A percentile compares a stretch with the other conserved stretches of the same genome.
Conservation (phyloP, 1,284 basidiomycete genomes). For the Limonomyces culmigenus region DNA sequence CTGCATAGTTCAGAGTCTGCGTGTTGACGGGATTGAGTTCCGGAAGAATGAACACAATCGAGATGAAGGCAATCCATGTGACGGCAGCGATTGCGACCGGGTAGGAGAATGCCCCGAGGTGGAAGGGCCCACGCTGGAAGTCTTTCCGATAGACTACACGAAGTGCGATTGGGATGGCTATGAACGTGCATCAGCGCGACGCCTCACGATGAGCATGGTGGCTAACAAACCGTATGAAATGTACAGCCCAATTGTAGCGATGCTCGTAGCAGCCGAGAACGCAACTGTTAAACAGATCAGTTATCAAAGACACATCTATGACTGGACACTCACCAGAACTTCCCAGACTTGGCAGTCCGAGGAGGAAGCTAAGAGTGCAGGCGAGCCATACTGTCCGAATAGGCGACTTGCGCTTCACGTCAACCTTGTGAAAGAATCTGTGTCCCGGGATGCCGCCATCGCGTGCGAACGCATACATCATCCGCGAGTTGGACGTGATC, state of each 20-base stretch:
- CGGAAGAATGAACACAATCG: constrained; percentile 51
- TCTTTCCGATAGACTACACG: constrained; percentile 39
- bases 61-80: constrained; percentile 43
- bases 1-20: constrained; percentile 57
- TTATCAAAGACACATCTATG: too few species aligned
- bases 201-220: not conserved
- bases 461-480: constrained; percentile 65
- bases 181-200: not conserved
- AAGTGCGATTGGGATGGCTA: constrained; percentile 50
- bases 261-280: constrained; percentile 58
- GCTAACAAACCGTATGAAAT: constrained; percentile 40
- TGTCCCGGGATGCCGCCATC: constrained; percentile 39
- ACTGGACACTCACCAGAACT: too few species aligned
- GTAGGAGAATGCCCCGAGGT: constrained; percentile 43
- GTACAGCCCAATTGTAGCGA: constrained; percentile 65
- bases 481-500: constrained; percentile 58
- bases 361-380: constrained; percentile 57
- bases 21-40: constrained; percentile 49
- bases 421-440: constrained; percentile 49
- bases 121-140: constrained; percentile 57
- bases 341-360: constrained; percentile 55
- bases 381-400: constrained; percentile 69
- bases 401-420: constrained; percentile 37
- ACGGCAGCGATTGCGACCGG: constrained; percentile 36
- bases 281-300: constrained; percentile 52